Evolutionary conservation across 192 early-diverging fungal species (phyloP).

Genomic region (Podila minutissima): DNA sequence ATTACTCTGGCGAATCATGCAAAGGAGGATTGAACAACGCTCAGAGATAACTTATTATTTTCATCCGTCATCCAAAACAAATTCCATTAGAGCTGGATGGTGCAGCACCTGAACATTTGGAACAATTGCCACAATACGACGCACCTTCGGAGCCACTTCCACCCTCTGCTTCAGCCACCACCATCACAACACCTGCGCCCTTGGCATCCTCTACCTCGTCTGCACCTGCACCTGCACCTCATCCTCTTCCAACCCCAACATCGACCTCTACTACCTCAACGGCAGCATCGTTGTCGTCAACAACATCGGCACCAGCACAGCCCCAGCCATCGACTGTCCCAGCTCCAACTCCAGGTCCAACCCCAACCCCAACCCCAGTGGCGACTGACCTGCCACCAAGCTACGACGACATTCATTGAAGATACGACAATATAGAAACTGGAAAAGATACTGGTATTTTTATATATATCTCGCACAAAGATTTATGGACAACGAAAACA

Average conservation of each 20-base stretch:
- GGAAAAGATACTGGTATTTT: no score
- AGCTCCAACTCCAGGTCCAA: slow-evolving; percentile 1
- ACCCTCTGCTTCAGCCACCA: slow-evolving; percentile 7
- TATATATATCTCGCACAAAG: no score
- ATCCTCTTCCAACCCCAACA: not conserved
- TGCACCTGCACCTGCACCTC: not conserved
- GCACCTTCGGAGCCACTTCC: slow-evolving; percentile 13
- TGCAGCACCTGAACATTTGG: slow-evolving; percentile 31
- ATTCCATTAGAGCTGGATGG: slow-evolving; percentile 33
- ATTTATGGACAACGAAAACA: no score
- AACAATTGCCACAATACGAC: slow-evolving; percentile 32
- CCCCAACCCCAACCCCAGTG: slow-evolving; percentile 11
- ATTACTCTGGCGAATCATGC: not conserved
- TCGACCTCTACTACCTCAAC: not conserved
- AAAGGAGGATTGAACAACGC: not conserved
- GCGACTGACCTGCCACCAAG: slow-evolving; percentile 28
- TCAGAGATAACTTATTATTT: not conserved
- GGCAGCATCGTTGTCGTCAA: not conserved
- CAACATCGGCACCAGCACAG: not conserved
- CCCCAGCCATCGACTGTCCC: not conserved
- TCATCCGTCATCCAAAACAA: not conserved
- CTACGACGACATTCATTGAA: slow-evolving; percentile 27
- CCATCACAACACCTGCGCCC: slow-evolving; percentile 7
- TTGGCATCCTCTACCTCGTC: not conserved
- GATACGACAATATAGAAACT: no score